Percentiles rank a stretch among this genome's conserved stretches.
phyloP scores from a whole-genome alignment of 192 early-diverging fungal genomes.

The Backusella westeae region DNA sequence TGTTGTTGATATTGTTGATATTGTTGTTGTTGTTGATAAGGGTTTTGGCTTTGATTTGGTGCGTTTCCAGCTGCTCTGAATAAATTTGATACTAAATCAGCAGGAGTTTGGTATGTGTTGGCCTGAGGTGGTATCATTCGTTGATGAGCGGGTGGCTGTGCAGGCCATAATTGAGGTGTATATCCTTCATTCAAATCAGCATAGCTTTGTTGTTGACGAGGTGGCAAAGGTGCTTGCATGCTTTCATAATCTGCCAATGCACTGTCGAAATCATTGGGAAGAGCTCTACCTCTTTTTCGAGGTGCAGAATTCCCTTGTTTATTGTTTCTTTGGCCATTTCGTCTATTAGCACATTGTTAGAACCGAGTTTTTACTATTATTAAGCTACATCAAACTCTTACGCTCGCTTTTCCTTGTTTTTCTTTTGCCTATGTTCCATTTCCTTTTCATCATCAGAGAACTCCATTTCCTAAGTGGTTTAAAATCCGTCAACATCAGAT shows the following conservation, averaged over 20 bases:
- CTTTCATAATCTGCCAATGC: constrained; percentile 10
- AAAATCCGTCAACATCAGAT: background rate
- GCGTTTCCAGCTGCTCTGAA: background rate
- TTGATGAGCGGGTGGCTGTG: background rate
- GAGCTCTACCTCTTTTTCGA: background rate
- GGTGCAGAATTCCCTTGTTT: background rate
- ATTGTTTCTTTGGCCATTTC: background rate
- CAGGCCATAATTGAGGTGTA: background rate
- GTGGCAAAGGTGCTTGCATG: background rate
- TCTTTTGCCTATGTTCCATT: constrained; percentile 48
- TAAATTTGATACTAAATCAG: background rate
- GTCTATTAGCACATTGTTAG: background rate
- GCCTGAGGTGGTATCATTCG: background rate
- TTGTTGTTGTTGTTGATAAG: too few relatives aligned
- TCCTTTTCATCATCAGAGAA: constrained; percentile 97
- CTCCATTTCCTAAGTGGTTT: constrained; percentile 62
- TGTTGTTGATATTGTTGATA: background rate
- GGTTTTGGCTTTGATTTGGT: background rate
- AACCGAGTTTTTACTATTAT: background rate
- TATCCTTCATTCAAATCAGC: background rate
- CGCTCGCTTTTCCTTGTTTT: constrained; percentile 44
- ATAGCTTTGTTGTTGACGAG: constrained; percentile 18
- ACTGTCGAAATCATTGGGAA: constrained; percentile 2
- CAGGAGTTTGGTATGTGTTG: background rate
- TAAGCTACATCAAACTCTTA: constrained; percentile 10